Evolutionary conservation across 192 early-diverging fungal genomes (phyloP), one percentile per base, ranked within the genome.

Genomic region (Podila epicladia): DNA sequence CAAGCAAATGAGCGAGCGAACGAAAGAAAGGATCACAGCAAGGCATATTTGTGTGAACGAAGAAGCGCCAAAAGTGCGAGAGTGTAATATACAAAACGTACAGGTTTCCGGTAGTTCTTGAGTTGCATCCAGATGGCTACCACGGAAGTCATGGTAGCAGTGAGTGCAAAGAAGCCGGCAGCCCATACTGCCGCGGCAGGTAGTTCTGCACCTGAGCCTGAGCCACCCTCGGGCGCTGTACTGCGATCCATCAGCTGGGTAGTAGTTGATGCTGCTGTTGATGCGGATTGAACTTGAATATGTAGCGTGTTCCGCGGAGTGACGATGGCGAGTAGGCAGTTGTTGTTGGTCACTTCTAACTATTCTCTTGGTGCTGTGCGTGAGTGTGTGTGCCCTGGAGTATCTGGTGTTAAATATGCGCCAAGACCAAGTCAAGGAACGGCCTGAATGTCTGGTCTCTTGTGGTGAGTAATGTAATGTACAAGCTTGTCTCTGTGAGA

Each of bases 81-180:
- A 33, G 33, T 33, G 9, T 37, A 19, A 58, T 6, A 22, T 15
- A 58, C 15, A 58, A 58, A 13, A 80, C 83, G 53, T 85, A 88
- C 89, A 37, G 89, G 89, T 63, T 90, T 90, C 48, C 87, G 72
- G 48, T 90, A 90, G 79, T 87, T 85, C 61, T 90, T 90, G 70
- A 88, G 78, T 51, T 90, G 89, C 55, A 83, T 78, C 87, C 85
- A 90, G 57, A 88, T 86, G 13, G 89, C 84, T 9, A 55, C 53
- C 53, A 55, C 26, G 17, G 53, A 12, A 22, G 13, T 55, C 20
- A 55, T 24, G 24, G 53, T 87, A 19, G 84, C 85, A 33, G 75
- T 75, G 38, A 87, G 33, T 9, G 87, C 87, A 74, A 87, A 87
- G n/a, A 85, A 12, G 8, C 82, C 83, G 5, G 88, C 88, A 20